Evolutionary conservation across 164 flowering plant species (phyloP), one percentile per base, ranked within the genome.

Genomic region (Chloranthus sessilifolius): DNA sequence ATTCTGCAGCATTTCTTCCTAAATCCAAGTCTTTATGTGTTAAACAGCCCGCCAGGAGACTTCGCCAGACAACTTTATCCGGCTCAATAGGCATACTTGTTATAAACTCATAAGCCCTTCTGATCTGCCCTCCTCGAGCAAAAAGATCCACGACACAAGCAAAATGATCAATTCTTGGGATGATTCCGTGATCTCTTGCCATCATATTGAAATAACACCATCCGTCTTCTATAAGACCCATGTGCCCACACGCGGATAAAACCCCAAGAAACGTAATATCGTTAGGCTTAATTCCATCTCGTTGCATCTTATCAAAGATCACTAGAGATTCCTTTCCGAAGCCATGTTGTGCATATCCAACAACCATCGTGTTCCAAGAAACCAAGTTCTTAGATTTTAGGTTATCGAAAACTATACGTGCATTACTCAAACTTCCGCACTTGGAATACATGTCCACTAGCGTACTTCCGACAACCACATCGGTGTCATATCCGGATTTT

Each of bases 371-470:
- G 43, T 74, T 76, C 81, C 78, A 71, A 41, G 74, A 64, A 26
- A 73, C 56, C 40, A 70, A 25, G 56, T 56, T 76, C 57, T 67
- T 76, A 1, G 47, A 24, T 12, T 52, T 19, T 42, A 68, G 53
- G 15, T 15, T 34, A 48, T 71, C 42, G 45, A 76, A 73, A 42
- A 54, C 52, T 41, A 38, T 61, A 23, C 46, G 42, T 27, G 78
- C 78, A 39, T 61, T 52, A 5, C 28, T 39, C 39, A 71, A 40
- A 34, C 64, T 60, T 55, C 78, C 76, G 38, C 79, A 64, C 23
- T 79, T 80, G 6, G 73, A 67, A 56, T 78, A 73, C 78, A 75
- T 78, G 58, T 75, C 80, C 2, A 73, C 26, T 17, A 78, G 43
- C 23, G 60, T 64, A 12, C 71, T 72, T 51, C 71, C 78, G 33